A percentile compares a stretch with the other conserved stretches of the same genome.
Conservation (phyloP, 345 rosid species). For the Citrus sp. region DNA sequence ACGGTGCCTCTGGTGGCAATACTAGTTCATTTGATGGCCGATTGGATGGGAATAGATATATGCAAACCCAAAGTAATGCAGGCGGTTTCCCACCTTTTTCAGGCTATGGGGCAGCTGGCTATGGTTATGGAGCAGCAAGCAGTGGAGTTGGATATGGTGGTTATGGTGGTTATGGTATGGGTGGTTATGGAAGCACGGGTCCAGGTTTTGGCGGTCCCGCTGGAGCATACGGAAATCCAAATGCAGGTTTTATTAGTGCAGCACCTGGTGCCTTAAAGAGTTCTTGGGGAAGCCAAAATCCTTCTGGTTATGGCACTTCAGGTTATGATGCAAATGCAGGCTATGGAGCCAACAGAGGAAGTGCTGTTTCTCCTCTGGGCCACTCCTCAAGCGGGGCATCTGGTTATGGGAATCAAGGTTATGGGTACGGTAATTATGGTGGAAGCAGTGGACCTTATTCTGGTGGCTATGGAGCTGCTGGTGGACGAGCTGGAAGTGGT, state of each 20-base stretch:
- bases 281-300: constrained; percentile 32
- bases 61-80: constrained; percentile 26
- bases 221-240: constrained; percentile 31
- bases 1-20: constrained; percentile 22
- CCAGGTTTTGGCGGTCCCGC: constrained; percentile 29
- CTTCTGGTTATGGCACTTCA: constrained; percentile 20
- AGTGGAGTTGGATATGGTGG: constrained; percentile 32
- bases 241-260: constrained; percentile 7
- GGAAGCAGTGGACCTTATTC: constrained; percentile 31
- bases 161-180: constrained; percentile 31
- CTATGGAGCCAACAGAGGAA: constrained; percentile 21
- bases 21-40: constrained; percentile 18
- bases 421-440: constrained; percentile 32
- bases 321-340: constrained; percentile 26
- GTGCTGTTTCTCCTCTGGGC: constrained; percentile 22
- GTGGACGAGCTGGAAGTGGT: constrained; percentile 25
- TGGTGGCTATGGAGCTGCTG: constrained; percentile 25
- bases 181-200: constrained; percentile 28
- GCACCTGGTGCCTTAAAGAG: constrained; percentile 24
- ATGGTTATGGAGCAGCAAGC: constrained; percentile 32
- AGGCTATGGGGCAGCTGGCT: constrained; percentile 24
- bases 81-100: constrained; percentile 30
- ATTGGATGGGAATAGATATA: constrained; percentile 31
- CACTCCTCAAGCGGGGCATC: constrained; percentile 22
- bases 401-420: constrained; percentile 31